Evolutionary conservation across 2,329 filamentous ascomycete genomes (phyloP).

Genomic region (Penicillium brasilianum): DNA sequence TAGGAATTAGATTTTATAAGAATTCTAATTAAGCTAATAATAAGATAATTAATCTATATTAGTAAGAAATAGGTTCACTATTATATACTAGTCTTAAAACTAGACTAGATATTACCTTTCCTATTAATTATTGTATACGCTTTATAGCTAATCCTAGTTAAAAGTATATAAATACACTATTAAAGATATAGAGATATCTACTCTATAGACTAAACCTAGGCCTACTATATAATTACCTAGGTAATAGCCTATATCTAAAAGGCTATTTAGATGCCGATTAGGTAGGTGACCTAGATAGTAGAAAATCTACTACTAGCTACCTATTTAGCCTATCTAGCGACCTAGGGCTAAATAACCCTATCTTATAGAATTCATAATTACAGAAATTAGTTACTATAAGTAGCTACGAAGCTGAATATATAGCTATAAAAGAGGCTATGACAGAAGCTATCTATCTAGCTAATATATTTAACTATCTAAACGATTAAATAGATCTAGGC

Average conservation of each 20-base stretch:
- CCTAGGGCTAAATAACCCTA: neutral
- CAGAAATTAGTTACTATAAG: neutral
- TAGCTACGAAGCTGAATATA: neutral
- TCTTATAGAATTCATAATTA: neutral
- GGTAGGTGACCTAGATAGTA: neutral
- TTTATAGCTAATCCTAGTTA: neutral
- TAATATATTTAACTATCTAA: neutral
- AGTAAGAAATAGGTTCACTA: neutral
- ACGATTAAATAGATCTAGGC: neutral
- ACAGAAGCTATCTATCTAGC: neutral
- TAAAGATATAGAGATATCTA: neutral
- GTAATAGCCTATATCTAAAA: neutral
- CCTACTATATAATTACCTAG: neutral
- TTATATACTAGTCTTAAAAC: neutral
- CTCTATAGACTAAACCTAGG: neutral
- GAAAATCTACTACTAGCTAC: neutral
- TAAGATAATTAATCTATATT: neutral
- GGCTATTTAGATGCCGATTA: neutral
- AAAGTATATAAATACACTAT: neutral
- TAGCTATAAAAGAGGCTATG: neutral
- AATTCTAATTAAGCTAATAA: neutral
- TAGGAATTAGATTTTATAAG: neutral
- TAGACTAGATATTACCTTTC: neutral
- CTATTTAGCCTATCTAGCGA: neutral
- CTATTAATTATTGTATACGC: neutral